Base-by-base conservation (phyloP, 805 yeast genomes). In the Saccharomycopsis sp. region DNA sequence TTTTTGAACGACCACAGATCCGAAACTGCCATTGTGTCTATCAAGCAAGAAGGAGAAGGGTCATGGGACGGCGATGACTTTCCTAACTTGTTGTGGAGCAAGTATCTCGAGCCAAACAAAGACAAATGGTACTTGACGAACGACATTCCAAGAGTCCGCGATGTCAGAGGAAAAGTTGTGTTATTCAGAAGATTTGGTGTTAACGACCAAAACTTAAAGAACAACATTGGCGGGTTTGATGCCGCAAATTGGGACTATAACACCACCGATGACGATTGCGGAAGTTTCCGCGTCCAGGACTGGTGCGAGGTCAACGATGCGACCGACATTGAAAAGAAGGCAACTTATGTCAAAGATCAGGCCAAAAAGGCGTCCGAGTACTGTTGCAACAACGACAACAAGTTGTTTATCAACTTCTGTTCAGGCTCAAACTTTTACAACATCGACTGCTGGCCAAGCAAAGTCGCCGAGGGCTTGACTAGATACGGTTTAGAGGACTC, bases 161-260 rank as follows among this genome's bases (percentile, higher is more conserved):
- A 84, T 55, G 78, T 77, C 34, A 78, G 91, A 63, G 91, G 92
- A 18, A 87, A 84, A 68, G 80, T 75, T 18, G 67, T 85, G 14
- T 69, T 87, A 50, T 83, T 87, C 68, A 75, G 94, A 66, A 77
- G 94, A 66, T 87, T 86, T 65, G 87, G 87, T n/a, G 82, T 82
- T 41, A 71, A 74, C 23, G 73, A 82, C 63, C 75, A 76, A 37
- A 73, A 76, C 16, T 50, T 48, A 24, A 68, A 71, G 57, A 67
- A 66, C 44, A 61, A 60, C n/a, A 67, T 76, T 37, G 81, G 78
- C 64, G 94, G 94, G 9, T 79, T 87, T 59, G 84, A 84, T 34
- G 91, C 91, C 12, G 70, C 82, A 2, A 71, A 77, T 60, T 87
- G 92, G 91, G 64, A 70, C 34, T 83, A 84, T 71, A 84, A 85